phyloP scores from a whole-genome alignment of 495 filamentous ascomycete species.

The Clavariopsis aquatica region DNA sequence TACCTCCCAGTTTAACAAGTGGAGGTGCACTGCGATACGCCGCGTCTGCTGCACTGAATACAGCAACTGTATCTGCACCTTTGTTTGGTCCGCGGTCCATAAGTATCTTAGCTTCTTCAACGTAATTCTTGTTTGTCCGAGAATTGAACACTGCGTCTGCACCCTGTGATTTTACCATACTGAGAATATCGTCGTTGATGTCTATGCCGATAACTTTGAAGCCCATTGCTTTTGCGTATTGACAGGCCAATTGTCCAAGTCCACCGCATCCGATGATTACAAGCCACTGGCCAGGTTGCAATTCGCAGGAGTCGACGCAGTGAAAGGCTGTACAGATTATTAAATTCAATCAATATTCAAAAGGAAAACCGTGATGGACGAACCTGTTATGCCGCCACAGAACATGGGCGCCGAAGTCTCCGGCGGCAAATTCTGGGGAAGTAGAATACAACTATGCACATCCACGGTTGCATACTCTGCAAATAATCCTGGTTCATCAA shows the following conservation, averaged over 20 bases:
- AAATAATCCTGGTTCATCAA: slow-evolving; percentile 38
- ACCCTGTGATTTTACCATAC: slow-evolving; percentile 35
- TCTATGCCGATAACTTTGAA: slow-evolving; percentile 39
- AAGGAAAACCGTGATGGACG: too few species aligned
- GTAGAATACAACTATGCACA: slow-evolving; percentile 28
- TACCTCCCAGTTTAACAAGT: slow-evolving; percentile 36
- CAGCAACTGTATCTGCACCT: slow-evolving; percentile 43
- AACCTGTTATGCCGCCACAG: slow-evolving; percentile 40
- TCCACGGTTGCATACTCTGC: slow-evolving; percentile 39
- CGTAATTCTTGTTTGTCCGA: slow-evolving; percentile 42
- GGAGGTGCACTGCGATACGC: slow-evolving; percentile 41
- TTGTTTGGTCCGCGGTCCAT: slow-evolving; percentile 38
- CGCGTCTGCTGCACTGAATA: slow-evolving; percentile 45
- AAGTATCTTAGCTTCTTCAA: slow-evolving; percentile 39
- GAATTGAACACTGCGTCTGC: slow-evolving; percentile 46
- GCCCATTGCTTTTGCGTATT: slow-evolving; percentile 41
- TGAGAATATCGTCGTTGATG: slow-evolving; percentile 40
- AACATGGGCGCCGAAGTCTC: slow-evolving; percentile 36
- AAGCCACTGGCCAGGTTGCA: slow-evolving; percentile 43
- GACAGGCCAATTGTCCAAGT: slow-evolving; percentile 37
- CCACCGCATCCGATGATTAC: slow-evolving; percentile 35
- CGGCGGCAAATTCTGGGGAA: slow-evolving; percentile 35
- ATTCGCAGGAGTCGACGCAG: slow-evolving; percentile 45
- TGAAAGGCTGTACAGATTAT: slow-evolving; percentile 39
- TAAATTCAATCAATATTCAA: too few species aligned